Evolutionary conservation across 1,284 basidiomycete species (phyloP).

Genomic region (Ceratorhiza oryzae-sativae): DNA sequence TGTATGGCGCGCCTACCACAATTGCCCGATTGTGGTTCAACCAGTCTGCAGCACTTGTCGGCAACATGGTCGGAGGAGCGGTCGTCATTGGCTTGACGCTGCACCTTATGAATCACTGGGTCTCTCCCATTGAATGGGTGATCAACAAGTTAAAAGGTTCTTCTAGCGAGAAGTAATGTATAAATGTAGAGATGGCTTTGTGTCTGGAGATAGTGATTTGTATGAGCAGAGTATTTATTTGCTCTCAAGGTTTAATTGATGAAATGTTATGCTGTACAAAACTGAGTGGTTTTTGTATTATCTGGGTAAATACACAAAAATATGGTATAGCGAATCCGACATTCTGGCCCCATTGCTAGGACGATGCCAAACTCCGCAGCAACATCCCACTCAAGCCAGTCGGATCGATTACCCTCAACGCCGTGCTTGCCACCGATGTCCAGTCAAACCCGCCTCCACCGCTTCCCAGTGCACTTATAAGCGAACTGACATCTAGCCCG

Average conservation of each 20-base stretch:
- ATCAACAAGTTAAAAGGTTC: neutral
- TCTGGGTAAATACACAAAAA: neutral
- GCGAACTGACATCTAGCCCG: conserved; percentile 1
- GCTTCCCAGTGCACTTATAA: conserved; percentile 6
- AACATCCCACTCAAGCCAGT: neutral
- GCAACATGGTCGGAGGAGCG: conserved; percentile 44
- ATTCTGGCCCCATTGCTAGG: neutral
- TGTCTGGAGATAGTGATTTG: neutral
- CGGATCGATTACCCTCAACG: conserved; percentile 12
- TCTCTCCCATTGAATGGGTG: conserved; percentile 34
- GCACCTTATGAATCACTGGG: conserved; percentile 45
- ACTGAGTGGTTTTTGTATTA: neutral
- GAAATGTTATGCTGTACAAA: neutral
- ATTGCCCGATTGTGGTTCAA: conserved; percentile 44
- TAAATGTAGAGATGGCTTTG: neutral
- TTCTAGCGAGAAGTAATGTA: neutral
- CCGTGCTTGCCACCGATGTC: conserved; percentile 1
- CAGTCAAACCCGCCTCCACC: conserved; percentile 16
- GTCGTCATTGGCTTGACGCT: conserved; percentile 42
- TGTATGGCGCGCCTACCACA: conserved; percentile 44
- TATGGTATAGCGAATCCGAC: neutral
- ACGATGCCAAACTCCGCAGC: conserved; percentile 2
- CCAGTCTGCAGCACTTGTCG: conserved; percentile 44
- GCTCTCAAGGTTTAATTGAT: conserved; percentile 5
- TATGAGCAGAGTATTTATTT: neutral